These are phyloP conservation scores for Talaromyces atroroseus DNA, from an alignment of 2,329 filamentous ascomycete species.

Conservation along the genomic window DNA sequence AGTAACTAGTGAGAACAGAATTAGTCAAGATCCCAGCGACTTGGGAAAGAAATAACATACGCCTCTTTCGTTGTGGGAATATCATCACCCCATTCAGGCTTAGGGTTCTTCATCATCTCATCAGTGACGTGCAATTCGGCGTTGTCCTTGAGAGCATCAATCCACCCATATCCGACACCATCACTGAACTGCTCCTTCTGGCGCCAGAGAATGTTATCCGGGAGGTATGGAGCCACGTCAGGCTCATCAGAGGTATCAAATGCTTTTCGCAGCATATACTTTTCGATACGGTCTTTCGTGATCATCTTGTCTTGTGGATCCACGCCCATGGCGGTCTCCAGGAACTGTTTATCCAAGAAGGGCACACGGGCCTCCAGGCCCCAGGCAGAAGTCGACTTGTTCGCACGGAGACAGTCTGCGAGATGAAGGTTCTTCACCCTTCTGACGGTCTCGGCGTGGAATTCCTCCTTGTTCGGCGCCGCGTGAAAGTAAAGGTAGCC, in stretches of 20 bases:
- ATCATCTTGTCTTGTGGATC: conserved; percentile 96
- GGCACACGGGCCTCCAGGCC: conserved; percentile 95
- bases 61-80: conserved; percentile 96
- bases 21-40: conserved; percentile 14
- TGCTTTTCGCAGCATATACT: conserved; percentile 96
- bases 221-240: conserved; percentile 76
- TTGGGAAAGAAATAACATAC: conserved; percentile 45
- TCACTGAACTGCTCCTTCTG: conserved; percentile 99
- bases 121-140: conserved; percentile 86
- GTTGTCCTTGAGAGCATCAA: conserved; percentile 92
- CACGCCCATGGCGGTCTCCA: conserved; percentile 87
- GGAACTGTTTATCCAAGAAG: conserved; percentile 96
- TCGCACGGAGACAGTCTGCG: conserved; percentile 93
- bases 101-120: conserved; percentile 98
- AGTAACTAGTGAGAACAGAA: conserved; percentile 57
- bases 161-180: conserved; percentile 98
- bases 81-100: conserved; percentile 89
- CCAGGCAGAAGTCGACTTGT: conserved; percentile 99
- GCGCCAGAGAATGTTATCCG: conserved; percentile 90
- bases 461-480: conserved; percentile 82
- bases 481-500: conserved; percentile 98
- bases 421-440: conserved; percentile 95
- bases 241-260: conserved; percentile 92
- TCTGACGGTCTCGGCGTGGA: conserved; percentile 91
- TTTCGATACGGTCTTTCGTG: conserved; percentile 81